Base-by-base conservation (phyloP, 2,329 filamentous ascomycete species). In the Dendryphion nanum region DNA sequence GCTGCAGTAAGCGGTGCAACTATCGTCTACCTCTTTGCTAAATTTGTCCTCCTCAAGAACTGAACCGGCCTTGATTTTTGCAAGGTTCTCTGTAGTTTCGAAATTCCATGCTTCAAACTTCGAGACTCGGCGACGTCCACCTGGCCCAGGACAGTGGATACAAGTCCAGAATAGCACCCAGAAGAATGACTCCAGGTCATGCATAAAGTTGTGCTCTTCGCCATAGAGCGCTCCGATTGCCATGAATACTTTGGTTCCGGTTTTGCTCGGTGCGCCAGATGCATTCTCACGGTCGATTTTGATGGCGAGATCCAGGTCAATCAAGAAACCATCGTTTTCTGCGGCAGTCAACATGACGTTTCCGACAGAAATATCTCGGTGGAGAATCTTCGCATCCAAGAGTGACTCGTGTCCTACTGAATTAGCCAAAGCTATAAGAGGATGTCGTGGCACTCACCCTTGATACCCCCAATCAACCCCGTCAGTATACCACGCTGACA, bases 161-260 rank as follows among this genome's bases (percentile, higher is more conserved):
- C 64, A 64, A 35, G 71, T 61, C 69, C 62, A 74, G 42, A 75
- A 70, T 0, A 73, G 48, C 2, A 74, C 66, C 70, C 56, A 75
- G 51, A 73, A 75, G 42, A 75, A 74, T 3, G 67, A 76, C 48
- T 75, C 68, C 10, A 73, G 60, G 43, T 75, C 66, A 47, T 76
- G 66, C 57, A 73, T 73, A 20, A 72, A 72, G 2, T 59, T 70
- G 48, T 75, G 65, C 24, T 66, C 40, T 48, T 74, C 63, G 8
- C 60, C 28, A n/a, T 52, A 40, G 24, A 76, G 64, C 2, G 56
- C 59, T 0, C 69, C 64, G 37, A 75, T 72, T 4, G 68, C 69
- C 63, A 75, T 74, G 38, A 74, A 75, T 1, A 63, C 67, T 45
- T 60, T 60, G 14, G 68, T 75, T 6, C 70, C 67, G 2, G 67